Evolutionary conservation across 176 grass and related monocot species (phyloP).

Genomic region (Carex littledalei): DNA sequence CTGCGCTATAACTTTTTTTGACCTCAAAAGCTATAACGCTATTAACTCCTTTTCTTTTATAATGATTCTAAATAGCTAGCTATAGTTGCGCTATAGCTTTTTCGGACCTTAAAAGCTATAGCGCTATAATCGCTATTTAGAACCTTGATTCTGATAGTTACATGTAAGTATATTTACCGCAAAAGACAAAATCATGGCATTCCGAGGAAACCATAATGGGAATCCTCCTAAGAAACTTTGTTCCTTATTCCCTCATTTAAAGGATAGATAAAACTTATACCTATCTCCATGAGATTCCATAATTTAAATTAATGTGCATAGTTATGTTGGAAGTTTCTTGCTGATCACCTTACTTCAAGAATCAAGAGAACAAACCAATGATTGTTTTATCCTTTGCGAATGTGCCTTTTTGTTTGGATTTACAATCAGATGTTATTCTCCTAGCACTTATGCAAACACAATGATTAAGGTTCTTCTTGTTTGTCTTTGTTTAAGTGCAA

Average conservation of each 20-base stretch:
- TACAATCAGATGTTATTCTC: conserved; percentile 28
- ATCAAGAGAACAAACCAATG: background rate
- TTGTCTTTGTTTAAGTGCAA: background rate
- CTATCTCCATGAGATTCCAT: conserved; percentile 2
- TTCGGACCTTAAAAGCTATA: no score
- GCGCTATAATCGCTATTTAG: no score
- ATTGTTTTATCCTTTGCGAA: background rate
- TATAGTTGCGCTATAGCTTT: no score
- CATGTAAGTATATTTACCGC: background rate
- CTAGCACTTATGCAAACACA: conserved; percentile 20
- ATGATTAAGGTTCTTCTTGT: conserved; percentile 19
- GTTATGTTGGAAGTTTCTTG: background rate
- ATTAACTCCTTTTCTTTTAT: no score
- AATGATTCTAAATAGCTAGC: no score
- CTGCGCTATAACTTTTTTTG: no score
- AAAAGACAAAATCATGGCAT: background rate
- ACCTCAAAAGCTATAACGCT: no score
- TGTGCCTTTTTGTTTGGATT: background rate
- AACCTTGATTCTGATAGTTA: no score
- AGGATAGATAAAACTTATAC: background rate
- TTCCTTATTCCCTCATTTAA: background rate
- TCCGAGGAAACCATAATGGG: background rate
- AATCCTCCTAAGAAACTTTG: background rate
- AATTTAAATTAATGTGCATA: background rate
- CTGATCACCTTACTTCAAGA: background rate